Percentiles rank a stretch among this genome's conserved stretches.
These are phyloP conservation scores for Herpetomonas tarakana DNA, from an alignment of 208 protist species.

Conservation along the genomic window DNA sequence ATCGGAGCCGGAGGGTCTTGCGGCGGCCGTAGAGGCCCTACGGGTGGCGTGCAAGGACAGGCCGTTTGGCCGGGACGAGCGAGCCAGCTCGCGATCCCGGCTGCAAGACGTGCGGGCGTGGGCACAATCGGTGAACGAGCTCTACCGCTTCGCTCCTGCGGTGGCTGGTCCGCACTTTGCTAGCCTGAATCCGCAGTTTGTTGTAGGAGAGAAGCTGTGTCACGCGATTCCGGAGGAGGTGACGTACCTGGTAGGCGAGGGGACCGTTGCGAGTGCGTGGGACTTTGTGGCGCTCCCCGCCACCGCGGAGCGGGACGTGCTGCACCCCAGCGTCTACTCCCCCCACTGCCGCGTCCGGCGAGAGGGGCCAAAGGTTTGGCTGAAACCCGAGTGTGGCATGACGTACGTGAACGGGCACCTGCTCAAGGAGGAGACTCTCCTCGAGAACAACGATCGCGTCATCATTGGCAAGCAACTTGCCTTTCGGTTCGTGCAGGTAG, in stretches of 20 bases:
- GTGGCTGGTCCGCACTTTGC: slow-evolving; percentile 47
- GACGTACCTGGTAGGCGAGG: slow-evolving; percentile 52
- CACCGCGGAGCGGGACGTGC: slow-evolving; percentile 12
- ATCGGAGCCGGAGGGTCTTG: slow-evolving; percentile 7
- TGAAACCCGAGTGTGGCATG: slow-evolving; percentile 61
- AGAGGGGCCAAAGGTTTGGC: slow-evolving; percentile 25
- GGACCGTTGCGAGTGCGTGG: slow-evolving; percentile 29
- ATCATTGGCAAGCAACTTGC: slow-evolving; percentile 52
- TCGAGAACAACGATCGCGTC: slow-evolving; percentile 61
- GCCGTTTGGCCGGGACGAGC: slow-evolving; percentile 34
- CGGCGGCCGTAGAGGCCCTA: slow-evolving; percentile 1
- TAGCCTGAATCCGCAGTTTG: slow-evolving; percentile 54
- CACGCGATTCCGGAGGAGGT: slow-evolving; percentile 34
- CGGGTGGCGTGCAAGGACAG: slow-evolving; percentile 3
- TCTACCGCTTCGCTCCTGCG: slow-evolving; percentile 39
- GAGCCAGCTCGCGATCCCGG: slow-evolving; percentile 21
- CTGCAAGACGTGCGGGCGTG: slow-evolving; percentile 58
- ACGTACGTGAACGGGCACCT: slow-evolving; percentile 59
- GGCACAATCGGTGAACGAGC: slow-evolving; percentile 50
- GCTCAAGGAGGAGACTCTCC: slow-evolving; percentile 26
- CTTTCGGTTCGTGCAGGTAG: slow-evolving; percentile 51
- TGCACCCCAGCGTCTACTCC: slow-evolving; percentile 54
- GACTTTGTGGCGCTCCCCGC: slow-evolving; percentile 54
- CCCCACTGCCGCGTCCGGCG: slow-evolving; percentile 53
- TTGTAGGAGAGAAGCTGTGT: slow-evolving; percentile 60